A percentile compares a stretch with the other conserved stretches of the same genome.
Evolutionary conservation across 176 grass and related monocot genomes (phyloP).

Genomic region (Bothriochloa decipiens): DNA sequence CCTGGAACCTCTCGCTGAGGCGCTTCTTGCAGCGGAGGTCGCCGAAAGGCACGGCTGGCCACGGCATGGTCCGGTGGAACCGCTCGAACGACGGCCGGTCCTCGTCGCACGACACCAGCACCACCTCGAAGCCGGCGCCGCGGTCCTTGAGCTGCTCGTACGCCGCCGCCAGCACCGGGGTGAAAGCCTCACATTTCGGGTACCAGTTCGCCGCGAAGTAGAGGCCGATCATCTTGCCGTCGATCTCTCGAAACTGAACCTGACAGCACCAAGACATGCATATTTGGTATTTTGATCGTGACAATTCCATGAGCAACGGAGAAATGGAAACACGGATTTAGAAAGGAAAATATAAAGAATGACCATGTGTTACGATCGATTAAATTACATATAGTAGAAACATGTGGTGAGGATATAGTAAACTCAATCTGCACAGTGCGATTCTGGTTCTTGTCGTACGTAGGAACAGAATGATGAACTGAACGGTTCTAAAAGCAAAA

Average conservation of each 20-base stretch:
- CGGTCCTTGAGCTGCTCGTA: constrained; percentile 45
- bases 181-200: constrained; percentile 64
- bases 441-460: constrained; percentile 27
- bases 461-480: background rate
- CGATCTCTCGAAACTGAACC: constrained; percentile 48
- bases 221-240: constrained; percentile 57
- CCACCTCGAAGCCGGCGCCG: constrained; percentile 51
- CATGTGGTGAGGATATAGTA: background rate
- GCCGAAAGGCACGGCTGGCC: constrained; percentile 63
- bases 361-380: background rate
- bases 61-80: constrained; percentile 68
- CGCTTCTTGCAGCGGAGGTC: constrained; percentile 56
- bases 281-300: background rate
- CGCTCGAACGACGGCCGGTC: constrained; percentile 57
- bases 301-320: background rate
- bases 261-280: constrained; percentile 17
- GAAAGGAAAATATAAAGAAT: background rate
- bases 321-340: background rate
- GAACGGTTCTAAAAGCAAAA: constrained; percentile 2
- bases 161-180: constrained; percentile 51
- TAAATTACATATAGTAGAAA: background rate
- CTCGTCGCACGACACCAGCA: constrained; percentile 73
- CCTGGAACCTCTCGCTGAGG: constrained; percentile 57
- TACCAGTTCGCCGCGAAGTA: constrained; percentile 81
- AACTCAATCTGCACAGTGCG: background rate